Base-by-base conservation (phyloP, 106 monocot species). In the Acorus gramineus region DNA sequence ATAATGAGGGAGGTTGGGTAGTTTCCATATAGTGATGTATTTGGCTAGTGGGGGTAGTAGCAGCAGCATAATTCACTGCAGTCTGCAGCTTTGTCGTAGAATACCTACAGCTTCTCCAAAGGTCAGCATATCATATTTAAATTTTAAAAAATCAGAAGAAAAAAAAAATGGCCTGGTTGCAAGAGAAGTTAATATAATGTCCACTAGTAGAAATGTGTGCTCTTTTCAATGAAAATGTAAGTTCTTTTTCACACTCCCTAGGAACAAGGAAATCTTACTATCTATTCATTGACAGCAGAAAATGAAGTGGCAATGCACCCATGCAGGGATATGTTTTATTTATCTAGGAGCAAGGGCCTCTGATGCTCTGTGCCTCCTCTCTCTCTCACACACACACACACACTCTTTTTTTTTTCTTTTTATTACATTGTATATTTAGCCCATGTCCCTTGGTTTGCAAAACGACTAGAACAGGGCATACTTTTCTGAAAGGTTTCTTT, bases 361-460 rank as follows among this genome's bases (percentile, higher is more conserved):
- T 8, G 2, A 7, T 67, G 42, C 9, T 14, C 9, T 46, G 3
- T 42, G 5, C 48, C 43, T 55, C 45, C 8, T 6, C 44, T 44
- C 44, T 53, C 28, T 28, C 28, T 28, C 28, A 28, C 28, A 28
- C 28, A 28, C 28, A 28, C 28, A 28, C 28, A 10, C 52, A n/a
- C n/a, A n/a, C n/a, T n/a, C n/a, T n/a, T n/a, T 66, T 47, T 44
- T 9, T 49, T 45, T 46, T 8, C 5, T n/a, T 54, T 66, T 47
- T 46, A 3, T 11, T 14, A 46, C 12, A 11, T 7, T 14, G 56
- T 3, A 2, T 4, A 13, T 43, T 44, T 66, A 46, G 56, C 52
- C 56, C 42, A 67, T 48, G 67, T 9, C 67, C 14, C 55, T 56
- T 52, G 42, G 64, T 12, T 49, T 52, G 8, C 43, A 13, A 64